Percentiles rank a stretch among this genome's conserved stretches.
Evolutionary conservation across 2,329 filamentous ascomycete genomes (phyloP).

Genomic region (Calonectria multiphialidica): DNA sequence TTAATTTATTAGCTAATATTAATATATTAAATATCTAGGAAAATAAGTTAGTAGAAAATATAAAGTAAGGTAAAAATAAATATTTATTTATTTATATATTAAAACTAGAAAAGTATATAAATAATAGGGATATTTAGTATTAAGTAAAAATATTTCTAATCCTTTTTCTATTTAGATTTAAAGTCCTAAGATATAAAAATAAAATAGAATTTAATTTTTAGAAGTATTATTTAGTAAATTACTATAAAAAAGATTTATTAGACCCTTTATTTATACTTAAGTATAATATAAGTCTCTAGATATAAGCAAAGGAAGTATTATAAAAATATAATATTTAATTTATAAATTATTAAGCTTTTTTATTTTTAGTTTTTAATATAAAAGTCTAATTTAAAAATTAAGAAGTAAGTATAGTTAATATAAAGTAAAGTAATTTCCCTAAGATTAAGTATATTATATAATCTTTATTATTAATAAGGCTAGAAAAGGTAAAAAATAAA

Average conservation of each 20-base stretch:
- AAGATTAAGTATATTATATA: not conserved
- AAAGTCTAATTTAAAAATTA: constrained; percentile 1
- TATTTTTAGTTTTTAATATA: constrained; percentile 17
- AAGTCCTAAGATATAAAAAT: not conserved
- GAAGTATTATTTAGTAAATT: not conserved
- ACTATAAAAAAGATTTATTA: not conserved
- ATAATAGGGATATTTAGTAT: not conserved
- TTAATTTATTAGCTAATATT: not conserved
- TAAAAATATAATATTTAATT: constrained; percentile 7
- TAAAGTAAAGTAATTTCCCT: not conserved
- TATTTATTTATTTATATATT: not conserved
- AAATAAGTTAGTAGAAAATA: too few relatives aligned
- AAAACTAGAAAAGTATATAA: not conserved
- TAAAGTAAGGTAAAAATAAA: not conserved
- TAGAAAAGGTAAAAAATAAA: not conserved
- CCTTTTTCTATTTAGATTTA: not conserved
- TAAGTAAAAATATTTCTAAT: not conserved
- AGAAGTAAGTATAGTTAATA: constrained; percentile 9
- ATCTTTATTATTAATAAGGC: not conserved
- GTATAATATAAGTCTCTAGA: constrained; percentile 3
- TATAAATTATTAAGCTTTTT: not conserved
- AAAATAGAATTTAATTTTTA: not conserved
- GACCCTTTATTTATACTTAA: too few relatives aligned
- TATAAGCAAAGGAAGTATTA: not conserved
- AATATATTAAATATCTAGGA: not conserved